Percentiles rank a stretch among this genome's conserved stretches.
Evolutionary conservation across 2,329 filamentous ascomycete genomes (phyloP).

Genomic region (Colletotrichum cordylinicola): DNA sequence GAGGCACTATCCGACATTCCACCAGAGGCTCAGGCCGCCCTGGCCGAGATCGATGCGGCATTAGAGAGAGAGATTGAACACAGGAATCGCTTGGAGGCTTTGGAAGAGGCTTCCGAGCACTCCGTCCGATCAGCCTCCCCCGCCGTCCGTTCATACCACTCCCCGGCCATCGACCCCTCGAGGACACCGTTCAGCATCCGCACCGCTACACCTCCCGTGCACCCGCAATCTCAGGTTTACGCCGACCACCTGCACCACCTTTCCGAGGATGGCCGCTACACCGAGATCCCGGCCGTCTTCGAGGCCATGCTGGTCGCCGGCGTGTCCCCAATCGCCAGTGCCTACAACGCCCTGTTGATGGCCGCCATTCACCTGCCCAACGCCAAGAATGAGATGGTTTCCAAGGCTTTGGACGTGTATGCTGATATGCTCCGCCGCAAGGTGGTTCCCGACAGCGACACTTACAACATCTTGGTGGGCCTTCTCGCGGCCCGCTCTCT

Average conservation of each 20-base stretch:
- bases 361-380: constrained; percentile 84
- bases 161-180: constrained; percentile 46
- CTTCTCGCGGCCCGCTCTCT: constrained; percentile 82
- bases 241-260: constrained; percentile 81
- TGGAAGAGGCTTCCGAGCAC: constrained; percentile 47
- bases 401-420: constrained; percentile 93
- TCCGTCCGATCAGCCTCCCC: constrained; percentile 41
- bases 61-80: constrained; percentile 79
- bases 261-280: constrained; percentile 74
- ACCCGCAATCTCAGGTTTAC: constrained; percentile 72
- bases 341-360: constrained; percentile 91
- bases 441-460: constrained; percentile 81
- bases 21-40: constrained; percentile 59
- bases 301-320: constrained; percentile 87
- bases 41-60: constrained; percentile 86
- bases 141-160: constrained; percentile 37
- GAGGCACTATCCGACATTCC: constrained; percentile 39
- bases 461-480: constrained; percentile 86
- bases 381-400: constrained; percentile 82
- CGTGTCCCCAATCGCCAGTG: constrained; percentile 78
- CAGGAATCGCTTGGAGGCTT: constrained; percentile 49
- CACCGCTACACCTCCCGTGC: constrained; percentile 65
- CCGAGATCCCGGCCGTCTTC: constrained; percentile 89
- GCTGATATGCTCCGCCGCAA: constrained; percentile 92
- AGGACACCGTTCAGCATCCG: constrained; percentile 54